These are phyloP conservation scores for Dicorynia guianensis DNA, from an alignment of 306 rosid genomes.

Conservation along the genomic window DNA sequence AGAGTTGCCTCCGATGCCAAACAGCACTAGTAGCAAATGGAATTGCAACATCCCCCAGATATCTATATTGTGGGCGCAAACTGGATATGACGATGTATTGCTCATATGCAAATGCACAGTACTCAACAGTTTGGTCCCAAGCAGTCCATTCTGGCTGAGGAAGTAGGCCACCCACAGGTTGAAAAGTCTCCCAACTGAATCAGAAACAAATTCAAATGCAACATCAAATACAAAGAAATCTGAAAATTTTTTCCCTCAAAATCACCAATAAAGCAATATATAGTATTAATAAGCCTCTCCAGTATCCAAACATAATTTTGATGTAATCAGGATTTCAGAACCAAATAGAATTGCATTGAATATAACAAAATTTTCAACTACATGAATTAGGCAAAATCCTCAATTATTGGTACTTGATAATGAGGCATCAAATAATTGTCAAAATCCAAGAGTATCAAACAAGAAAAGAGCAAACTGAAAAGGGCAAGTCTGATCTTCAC, in stretches of 20 bases:
- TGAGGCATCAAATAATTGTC: neutral
- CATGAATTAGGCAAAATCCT: constrained; percentile 23
- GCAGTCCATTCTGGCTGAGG: constrained; percentile 99
- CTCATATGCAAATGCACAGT: constrained; percentile 96
- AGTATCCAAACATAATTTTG: constrained; percentile 18
- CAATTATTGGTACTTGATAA: constrained; percentile 5
- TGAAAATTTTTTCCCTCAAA: neutral
- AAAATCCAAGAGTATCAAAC: constrained; percentile 8
- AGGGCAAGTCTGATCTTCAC: neutral
- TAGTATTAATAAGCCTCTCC: neutral
- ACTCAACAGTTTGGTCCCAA: constrained; percentile 97
- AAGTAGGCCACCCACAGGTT: constrained; percentile 94
- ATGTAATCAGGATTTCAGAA: constrained; percentile 27
- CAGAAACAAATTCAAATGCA: constrained; percentile 37
- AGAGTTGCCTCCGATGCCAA: constrained; percentile 96
- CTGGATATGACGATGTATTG: constrained; percentile 91
- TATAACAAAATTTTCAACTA: constrained; percentile 5
- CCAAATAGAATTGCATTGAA: constrained; percentile 4
- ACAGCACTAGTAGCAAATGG: constrained; percentile 90
- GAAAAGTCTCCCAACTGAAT: constrained; percentile 97
- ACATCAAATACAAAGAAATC: constrained; percentile 36
- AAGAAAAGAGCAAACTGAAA: neutral
- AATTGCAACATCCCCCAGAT: constrained; percentile 97
- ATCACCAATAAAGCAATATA: constrained; percentile 23
- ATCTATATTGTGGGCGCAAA: constrained; percentile 96